Evolutionary conservation across 495 filamentous ascomycete species (phyloP).

Genomic region (Penicillium bialowiezense): DNA sequence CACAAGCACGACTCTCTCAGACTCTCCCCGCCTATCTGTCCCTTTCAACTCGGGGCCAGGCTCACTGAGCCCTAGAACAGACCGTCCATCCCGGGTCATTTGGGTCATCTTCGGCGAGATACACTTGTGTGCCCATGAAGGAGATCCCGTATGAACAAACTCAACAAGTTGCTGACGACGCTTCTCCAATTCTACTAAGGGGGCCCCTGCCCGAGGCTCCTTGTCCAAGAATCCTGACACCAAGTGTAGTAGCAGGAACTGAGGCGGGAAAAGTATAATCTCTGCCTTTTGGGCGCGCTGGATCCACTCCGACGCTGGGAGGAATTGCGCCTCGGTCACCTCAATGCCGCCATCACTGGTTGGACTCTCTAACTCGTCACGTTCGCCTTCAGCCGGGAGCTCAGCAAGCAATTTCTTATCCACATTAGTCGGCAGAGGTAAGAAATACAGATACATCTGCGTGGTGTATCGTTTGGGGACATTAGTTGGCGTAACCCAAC

Average conservation of each 20-base stretch:
- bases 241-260: slow-evolving; percentile 72
- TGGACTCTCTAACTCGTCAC: slow-evolving; percentile 51
- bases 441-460: slow-evolving; percentile 94
- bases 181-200: slow-evolving; percentile 43
- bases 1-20: slow-evolving; percentile 70
- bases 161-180: slow-evolving; percentile 50
- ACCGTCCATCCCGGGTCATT: slow-evolving; percentile 52
- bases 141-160: slow-evolving; percentile 56
- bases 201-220: slow-evolving; percentile 26
- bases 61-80: slow-evolving; percentile 66
- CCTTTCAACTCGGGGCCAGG: slow-evolving; percentile 69
- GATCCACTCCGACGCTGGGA: slow-evolving; percentile 67
- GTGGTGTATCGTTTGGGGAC: slow-evolving; percentile 77
- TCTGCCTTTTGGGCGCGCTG: slow-evolving; percentile 55
- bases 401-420: slow-evolving; percentile 29
- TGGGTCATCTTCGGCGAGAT: slow-evolving; percentile 67
- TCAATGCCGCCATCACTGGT: slow-evolving; percentile 84
- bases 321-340: slow-evolving; percentile 77
- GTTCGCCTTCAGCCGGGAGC: slow-evolving; percentile 32
- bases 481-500: slow-evolving; percentile 81
- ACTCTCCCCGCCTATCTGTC: slow-evolving; percentile 61
- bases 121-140: slow-evolving; percentile 72
- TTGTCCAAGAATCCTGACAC: slow-evolving; percentile 60
- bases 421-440: slow-evolving; percentile 60
- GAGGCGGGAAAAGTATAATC: slow-evolving; percentile 87